Evolutionary conservation across 306 rosid species (phyloP).

Genomic region (Fragaria nilgerrensis): DNA sequence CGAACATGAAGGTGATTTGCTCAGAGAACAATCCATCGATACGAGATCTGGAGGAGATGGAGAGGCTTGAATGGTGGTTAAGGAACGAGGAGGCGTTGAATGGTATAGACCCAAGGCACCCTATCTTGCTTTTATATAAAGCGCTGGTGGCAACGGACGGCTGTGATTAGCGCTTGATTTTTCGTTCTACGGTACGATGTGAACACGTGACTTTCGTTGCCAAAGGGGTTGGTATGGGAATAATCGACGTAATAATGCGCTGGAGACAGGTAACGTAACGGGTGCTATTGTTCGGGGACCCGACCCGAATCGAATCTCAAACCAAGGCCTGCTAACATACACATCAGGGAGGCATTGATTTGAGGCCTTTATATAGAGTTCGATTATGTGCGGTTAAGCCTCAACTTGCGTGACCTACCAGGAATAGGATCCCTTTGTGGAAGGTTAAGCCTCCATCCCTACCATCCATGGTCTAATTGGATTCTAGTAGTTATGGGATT

Average conservation of each 20-base stretch:
- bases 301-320: background rate
- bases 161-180: conserved; percentile 5
- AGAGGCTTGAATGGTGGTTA: background rate
- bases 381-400: too few species aligned
- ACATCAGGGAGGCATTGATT: background rate
- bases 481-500: background rate
- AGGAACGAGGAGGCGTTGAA: background rate
- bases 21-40: rapidly evolving
- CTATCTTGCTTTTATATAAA: background rate
- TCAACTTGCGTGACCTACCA: too few species aligned
- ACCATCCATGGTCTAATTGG: background rate
- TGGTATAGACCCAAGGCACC: background rate
- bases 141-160: background rate
- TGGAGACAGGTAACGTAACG: background rate
- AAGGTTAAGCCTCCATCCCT: background rate
- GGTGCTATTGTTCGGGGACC: background rate
- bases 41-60: conserved; percentile 1
- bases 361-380: background rate
- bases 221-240: background rate
- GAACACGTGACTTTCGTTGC: background rate
- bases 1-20: background rate
- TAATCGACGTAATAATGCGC: background rate
- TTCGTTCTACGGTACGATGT: background rate
- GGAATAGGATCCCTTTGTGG: background rate
- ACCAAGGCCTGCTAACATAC: background rate